phyloP scores from a whole-genome alignment of 495 filamentous ascomycete species.

The Corynascus novoguineensis region DNA sequence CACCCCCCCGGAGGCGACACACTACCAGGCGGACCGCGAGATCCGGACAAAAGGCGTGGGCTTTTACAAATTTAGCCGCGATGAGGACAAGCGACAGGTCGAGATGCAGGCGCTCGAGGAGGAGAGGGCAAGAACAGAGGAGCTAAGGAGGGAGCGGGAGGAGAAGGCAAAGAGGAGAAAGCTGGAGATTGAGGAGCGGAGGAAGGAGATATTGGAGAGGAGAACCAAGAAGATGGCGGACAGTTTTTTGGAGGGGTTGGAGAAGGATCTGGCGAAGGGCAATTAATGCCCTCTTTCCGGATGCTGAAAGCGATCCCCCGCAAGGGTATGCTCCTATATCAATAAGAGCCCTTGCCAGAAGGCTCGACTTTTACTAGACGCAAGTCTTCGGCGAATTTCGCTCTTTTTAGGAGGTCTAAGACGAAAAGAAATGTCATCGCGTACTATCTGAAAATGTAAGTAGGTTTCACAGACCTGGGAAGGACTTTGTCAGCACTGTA shows the following conservation, averaged over 20 bases:
- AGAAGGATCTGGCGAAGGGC: conserved; percentile 23
- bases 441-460: no score
- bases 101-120: conserved; percentile 72
- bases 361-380: no score
- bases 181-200: conserved; percentile 50
- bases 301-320: no score
- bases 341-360: no score
- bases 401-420: no score
- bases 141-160: conserved; percentile 50
- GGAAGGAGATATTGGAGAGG: conserved; percentile 47
- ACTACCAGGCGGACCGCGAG: conserved; percentile 81
- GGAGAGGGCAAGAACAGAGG: conserved; percentile 65
- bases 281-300: no score
- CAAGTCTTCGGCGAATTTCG: no score
- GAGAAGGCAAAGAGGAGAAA: conserved; percentile 38
- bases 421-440: no score
- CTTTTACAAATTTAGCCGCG: conserved; percentile 78
- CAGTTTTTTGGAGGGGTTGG: conserved; percentile 59
- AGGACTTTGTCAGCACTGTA: no score
- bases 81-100: conserved; percentile 55
- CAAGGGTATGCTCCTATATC: no score
- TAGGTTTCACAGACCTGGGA: no score
- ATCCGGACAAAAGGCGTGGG: conserved; percentile 82
- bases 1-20: conserved; percentile 70
- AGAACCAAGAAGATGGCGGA: conserved; percentile 66